A percentile compares a stretch with the other conserved stretches of the same genome.
These are phyloP conservation scores for Backusella morwellensis DNA, from an alignment of 192 early-diverging fungal species.

Conservation along the genomic window DNA sequence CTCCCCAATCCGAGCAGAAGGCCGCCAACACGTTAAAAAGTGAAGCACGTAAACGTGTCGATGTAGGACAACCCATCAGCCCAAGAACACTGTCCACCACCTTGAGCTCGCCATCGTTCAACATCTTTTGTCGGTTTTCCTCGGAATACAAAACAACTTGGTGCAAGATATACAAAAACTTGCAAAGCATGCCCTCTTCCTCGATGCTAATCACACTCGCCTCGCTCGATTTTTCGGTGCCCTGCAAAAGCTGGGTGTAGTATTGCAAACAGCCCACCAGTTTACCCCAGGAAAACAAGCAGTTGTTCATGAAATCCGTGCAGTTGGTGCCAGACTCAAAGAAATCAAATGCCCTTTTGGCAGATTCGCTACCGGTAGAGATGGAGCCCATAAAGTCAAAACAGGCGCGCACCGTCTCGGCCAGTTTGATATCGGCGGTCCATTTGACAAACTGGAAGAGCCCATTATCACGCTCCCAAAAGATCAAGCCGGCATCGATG, in stretches of 20 bases:
- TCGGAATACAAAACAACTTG: slow-evolving; percentile 79
- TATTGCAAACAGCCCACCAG: slow-evolving; percentile 74
- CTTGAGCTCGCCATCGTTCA: slow-evolving; percentile 64
- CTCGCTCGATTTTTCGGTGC: slow-evolving; percentile 28
- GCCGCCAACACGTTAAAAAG: slow-evolving; percentile 78
- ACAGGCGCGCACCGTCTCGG: slow-evolving; percentile 66
- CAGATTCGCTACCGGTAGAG: slow-evolving; percentile 72
- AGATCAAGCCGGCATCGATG: slow-evolving; percentile 70
- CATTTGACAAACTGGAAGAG: slow-evolving; percentile 64
- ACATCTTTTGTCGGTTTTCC: slow-evolving; percentile 63
- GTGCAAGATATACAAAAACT: slow-evolving; percentile 74
- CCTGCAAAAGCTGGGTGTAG: slow-evolving; percentile 54
- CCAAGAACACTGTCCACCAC: slow-evolving; percentile 73
- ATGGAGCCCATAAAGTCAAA: slow-evolving; percentile 83
- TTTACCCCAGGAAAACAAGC: slow-evolving; percentile 75
- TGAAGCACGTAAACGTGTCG: slow-evolving; percentile 77
- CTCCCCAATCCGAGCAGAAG: slow-evolving; percentile 65
- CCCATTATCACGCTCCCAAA: slow-evolving; percentile 63
- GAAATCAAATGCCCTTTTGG: slow-evolving; percentile 58
- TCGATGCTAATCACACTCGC: slow-evolving; percentile 53
- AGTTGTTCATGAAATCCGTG: slow-evolving; percentile 33
- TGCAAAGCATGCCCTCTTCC: slow-evolving; percentile 70
- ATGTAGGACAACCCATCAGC: slow-evolving; percentile 77
- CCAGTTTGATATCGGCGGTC: slow-evolving; percentile 56
- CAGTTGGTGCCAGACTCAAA: slow-evolving; percentile 43